Conservation (phyloP, 192 early-diverging fungal species). For the Podila epigama region DNA sequence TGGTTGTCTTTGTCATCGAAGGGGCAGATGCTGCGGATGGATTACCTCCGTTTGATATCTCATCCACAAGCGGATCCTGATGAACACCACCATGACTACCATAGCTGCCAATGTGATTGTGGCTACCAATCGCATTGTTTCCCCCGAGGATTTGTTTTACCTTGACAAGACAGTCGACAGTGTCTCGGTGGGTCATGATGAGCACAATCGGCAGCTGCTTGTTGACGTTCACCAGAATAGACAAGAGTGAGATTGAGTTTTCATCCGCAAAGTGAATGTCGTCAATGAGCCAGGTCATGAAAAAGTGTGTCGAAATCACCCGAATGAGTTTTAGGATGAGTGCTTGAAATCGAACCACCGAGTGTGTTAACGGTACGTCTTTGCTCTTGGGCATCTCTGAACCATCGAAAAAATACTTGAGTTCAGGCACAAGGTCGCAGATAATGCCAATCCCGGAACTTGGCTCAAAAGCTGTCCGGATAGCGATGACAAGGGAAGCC, state of each 20-base stretch:
- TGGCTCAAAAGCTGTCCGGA: conserved; percentile 41
- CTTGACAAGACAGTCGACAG: conserved; percentile 26
- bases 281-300: conserved; percentile 49
- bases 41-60: conserved; percentile 1
- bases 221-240: conserved; percentile 33
- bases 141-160: conserved; percentile 44
- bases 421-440: conserved; percentile 40
- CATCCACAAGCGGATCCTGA: conserved; percentile 26
- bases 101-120: conserved; percentile 10
- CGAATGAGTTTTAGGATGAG: conserved; percentile 40
- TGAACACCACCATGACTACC: conserved; percentile 6
- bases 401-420: conserved; percentile 39
- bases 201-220: conserved; percentile 40
- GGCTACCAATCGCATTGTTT: background rate
- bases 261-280: conserved; percentile 46
- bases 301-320: conserved; percentile 47
- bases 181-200: conserved; percentile 40
- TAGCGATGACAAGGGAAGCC: conserved; percentile 34
- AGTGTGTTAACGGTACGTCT: conserved; percentile 21
- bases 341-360: conserved; percentile 34
- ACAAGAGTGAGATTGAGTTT: conserved; percentile 34
- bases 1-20: conserved; percentile 21
- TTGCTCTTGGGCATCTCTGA: conserved; percentile 21
- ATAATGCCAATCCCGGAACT: conserved; percentile 36
- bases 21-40: background rate